Conservation (phyloP, 257 asterid species). For the Fraxinus cuspidata region DNA sequence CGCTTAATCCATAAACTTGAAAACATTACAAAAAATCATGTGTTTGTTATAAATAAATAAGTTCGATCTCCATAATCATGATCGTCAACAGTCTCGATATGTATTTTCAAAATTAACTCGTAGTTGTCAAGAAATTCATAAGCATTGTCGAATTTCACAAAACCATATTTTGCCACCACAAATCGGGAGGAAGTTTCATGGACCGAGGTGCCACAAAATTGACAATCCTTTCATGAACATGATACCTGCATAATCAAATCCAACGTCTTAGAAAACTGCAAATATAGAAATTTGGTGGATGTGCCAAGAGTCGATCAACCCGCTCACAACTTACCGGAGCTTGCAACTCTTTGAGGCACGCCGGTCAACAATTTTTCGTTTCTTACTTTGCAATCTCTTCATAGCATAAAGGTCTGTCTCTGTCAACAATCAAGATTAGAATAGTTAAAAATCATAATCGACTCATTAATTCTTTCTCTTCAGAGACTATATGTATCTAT, state of each 20-base stretch:
- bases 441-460: neutral
- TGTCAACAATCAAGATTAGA: constrained; percentile 20
- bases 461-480: neutral
- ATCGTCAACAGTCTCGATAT: too few species aligned
- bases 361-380: constrained; percentile 46
- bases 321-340: constrained; percentile 31
- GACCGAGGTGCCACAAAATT: constrained; percentile 89
- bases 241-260: constrained; percentile 54
- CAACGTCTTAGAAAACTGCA: neutral
- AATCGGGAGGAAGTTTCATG: constrained; percentile 50
- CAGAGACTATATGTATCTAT: neutral
- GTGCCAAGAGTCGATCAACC: neutral
- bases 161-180: too few species aligned
- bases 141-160: too few species aligned
- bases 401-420: constrained; percentile 44
- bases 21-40: too few species aligned
- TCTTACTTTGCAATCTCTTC: constrained; percentile 44
- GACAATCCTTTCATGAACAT: constrained; percentile 82
- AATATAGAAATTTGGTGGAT: neutral
- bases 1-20: too few species aligned
- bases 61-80: too few species aligned
- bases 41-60: too few species aligned
- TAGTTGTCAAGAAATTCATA: too few species aligned
- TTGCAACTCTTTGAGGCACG: constrained; percentile 56
- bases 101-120: too few species aligned